Conservation (phyloP, 23 red algal genomes). For the Agarophyton chilense region DNA sequence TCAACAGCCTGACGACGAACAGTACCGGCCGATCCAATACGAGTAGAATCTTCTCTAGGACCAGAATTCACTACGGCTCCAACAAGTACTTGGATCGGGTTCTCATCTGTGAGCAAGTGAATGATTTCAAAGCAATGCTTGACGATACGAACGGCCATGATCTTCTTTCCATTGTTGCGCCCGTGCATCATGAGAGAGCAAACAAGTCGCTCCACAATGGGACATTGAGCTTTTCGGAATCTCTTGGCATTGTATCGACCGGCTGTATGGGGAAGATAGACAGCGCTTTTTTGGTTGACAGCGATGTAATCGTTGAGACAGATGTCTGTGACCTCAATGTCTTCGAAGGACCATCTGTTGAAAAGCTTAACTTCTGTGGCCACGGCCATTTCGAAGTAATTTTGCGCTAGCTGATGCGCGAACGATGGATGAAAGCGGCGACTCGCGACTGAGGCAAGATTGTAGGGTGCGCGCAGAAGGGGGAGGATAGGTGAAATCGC, state of each 20-base stretch:
- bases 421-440: too few relatives aligned
- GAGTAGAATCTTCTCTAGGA: conserved; percentile 97
- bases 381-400: conserved; percentile 16
- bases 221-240: conserved; percentile 96
- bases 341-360: conserved; percentile 98
- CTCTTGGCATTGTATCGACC: conserved; percentile 95
- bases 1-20: conserved; percentile 99
- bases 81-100: conserved; percentile 97
- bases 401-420: neutral
- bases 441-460: too few relatives aligned
- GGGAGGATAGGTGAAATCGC: too few relatives aligned
- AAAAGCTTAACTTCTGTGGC: conserved; percentile 94
- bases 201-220: conserved; percentile 97
- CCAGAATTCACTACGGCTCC: conserved; percentile 97
- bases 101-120: conserved; percentile 96
- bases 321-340: conserved; percentile 91
- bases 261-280: conserved; percentile 98
- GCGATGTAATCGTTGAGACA: conserved; percentile 97
- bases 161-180: conserved; percentile 99
- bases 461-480: too few relatives aligned
- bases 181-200: conserved; percentile 99
- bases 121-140: conserved; percentile 99
- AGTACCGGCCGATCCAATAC: conserved; percentile 97
- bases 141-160: conserved; percentile 99
- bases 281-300: conserved; percentile 96